Base-by-base conservation (phyloP, 768 basidiomycete species). In the Mycena haematopus region DNA sequence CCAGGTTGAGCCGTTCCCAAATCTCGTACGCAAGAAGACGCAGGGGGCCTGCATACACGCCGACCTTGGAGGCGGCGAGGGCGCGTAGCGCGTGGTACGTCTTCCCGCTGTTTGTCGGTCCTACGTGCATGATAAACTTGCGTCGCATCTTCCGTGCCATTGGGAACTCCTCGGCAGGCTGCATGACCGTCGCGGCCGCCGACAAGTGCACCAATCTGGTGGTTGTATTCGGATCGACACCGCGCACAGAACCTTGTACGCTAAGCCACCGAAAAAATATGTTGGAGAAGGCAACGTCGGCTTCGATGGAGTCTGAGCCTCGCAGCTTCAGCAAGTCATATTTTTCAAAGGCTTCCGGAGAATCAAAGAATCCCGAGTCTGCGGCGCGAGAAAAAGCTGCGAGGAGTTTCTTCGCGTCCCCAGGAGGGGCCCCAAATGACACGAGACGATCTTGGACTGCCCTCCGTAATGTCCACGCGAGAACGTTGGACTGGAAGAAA, bases 31-130 rank as follows among this genome's bases (percentile, higher is more conserved):
- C 97, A 49, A 99, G 88, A 40, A 99, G 82, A 21, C 96, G 85
- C 6, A 99, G 80, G 0, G 96, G 97, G 0, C 96, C 95, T 0
- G 93, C 94, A 68, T 98, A 99, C 3, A 91, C 82, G 6, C 96
- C 97, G 0, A 78, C 77, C 1, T 72, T 69, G 0, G 95, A 87
- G 5, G 87, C 85, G 0, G 94, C 92, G 2, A 99, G 83, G 0
- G 95, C 93, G 46, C 93, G 88, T 10, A 99, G 78, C 0, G 96
- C 97, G 70, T 91, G 88, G 71, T 99, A 89, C 0, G 96, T 99
- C 78, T 99, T 99, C 31, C 96, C 97, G 65, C 92, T 93, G 75
- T 99, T 99, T 24, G 97, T 99, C 0, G 97, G 97, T 0, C 96
- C 97, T 42, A 99, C 94, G 69, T 99, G 96, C 81, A 99, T 89